These are phyloP conservation scores for Trypanosoma vivax DNA, from an alignment of 208 protist species.

Conservation along the genomic window DNA sequence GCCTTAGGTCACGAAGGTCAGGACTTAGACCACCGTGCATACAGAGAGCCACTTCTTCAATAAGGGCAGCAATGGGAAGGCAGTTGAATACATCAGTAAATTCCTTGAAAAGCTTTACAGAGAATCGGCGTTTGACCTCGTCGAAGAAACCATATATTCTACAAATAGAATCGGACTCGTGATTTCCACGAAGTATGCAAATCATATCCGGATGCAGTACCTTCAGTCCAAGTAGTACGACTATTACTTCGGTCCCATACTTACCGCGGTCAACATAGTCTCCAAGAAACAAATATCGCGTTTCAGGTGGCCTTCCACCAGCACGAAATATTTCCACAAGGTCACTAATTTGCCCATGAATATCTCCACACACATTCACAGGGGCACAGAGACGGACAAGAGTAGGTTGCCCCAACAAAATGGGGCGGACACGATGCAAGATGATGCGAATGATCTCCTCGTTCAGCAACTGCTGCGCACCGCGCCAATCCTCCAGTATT, in stretches of 20 bases:
- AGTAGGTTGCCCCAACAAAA: constrained; percentile 77
- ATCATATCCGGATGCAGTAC: constrained; percentile 63
- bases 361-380: constrained; percentile 90
- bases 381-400: constrained; percentile 61
- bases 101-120: constrained; percentile 50
- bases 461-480: constrained; percentile 34
- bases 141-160: constrained; percentile 89
- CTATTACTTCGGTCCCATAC: constrained; percentile 31
- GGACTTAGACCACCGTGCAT: constrained; percentile 72
- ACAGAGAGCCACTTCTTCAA: constrained; percentile 59
- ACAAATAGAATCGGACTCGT: constrained; percentile 85
- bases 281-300: constrained; percentile 84
- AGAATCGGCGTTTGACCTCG: constrained; percentile 77
- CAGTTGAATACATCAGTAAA: constrained; percentile 44
- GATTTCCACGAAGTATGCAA: constrained; percentile 85
- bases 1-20: constrained; percentile 26
- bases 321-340: constrained; percentile 92
- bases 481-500: constrained; percentile 36
- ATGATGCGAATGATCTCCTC: constrained; percentile 44
- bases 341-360: constrained; percentile 96
- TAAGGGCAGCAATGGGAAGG: constrained; percentile 62
- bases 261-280: constrained; percentile 81
- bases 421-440: constrained; percentile 39
- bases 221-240: constrained; percentile 79
- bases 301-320: constrained; percentile 64